A percentile compares a stretch with the other conserved stretches of the same genome.
Evolutionary conservation across 164 flowering plant species (phyloP).

Genomic region (Vitis labrusca): DNA sequence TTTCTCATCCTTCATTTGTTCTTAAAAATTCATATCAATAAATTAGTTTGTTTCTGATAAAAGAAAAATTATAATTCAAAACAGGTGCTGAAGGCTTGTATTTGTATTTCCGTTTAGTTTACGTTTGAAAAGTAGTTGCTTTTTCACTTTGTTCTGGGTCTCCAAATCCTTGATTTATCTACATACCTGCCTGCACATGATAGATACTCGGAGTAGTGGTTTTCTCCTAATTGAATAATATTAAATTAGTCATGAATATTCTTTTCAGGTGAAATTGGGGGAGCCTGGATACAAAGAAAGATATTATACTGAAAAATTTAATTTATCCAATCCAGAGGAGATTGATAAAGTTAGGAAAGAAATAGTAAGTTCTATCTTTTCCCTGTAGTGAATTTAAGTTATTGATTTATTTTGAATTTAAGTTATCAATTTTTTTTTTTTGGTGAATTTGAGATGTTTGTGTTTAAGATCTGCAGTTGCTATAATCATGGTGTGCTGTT

Average conservation of each 20-base stretch:
- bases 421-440: neutral
- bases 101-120: too few relatives aligned
- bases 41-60: too few relatives aligned
- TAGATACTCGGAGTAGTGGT: neutral
- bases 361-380: slow-evolving; percentile 54
- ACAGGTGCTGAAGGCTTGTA: too few relatives aligned
- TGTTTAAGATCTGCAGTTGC: neutral
- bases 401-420: neutral
- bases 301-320: slow-evolving; percentile 85
- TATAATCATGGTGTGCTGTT: too few relatives aligned
- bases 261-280: slow-evolving; percentile 77
- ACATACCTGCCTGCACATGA: too few relatives aligned
- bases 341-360: slow-evolving; percentile 64
- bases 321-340: slow-evolving; percentile 40
- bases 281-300: slow-evolving; percentile 95
- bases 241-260: neutral
- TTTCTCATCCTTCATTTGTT: too few relatives aligned
- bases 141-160: too few relatives aligned
- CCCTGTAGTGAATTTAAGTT: neutral
- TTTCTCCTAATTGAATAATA: neutral
- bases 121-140: too few relatives aligned
- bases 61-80: too few relatives aligned
- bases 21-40: too few relatives aligned
- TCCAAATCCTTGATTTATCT: too few relatives aligned
- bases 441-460: neutral